phyloP scores from a whole-genome alignment of 306 rosid species.

The Vachellia collinsii region DNA sequence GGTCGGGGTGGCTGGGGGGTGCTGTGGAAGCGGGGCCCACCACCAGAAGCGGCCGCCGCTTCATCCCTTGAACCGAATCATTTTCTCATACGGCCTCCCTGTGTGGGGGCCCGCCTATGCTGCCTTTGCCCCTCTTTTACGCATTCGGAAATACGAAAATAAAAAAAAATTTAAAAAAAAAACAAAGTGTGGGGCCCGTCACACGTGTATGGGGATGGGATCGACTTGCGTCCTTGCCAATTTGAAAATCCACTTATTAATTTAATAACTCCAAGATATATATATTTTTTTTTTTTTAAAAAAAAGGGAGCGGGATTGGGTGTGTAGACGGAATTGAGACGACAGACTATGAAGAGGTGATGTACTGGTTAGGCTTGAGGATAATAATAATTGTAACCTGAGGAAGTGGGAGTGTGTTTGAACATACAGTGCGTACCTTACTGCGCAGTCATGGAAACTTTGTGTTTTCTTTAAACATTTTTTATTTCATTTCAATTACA shows the following conservation, averaged over 20 bases:
- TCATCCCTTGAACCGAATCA: neutral
- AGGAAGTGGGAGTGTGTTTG: too few relatives aligned
- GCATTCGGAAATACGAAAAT: neutral
- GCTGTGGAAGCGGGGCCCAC: neutral
- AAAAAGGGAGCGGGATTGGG: too few relatives aligned
- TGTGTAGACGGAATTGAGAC: too few relatives aligned
- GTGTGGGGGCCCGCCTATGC: neutral
- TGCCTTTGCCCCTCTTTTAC: neutral
- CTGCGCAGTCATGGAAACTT: too few relatives aligned
- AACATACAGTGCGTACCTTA: too few relatives aligned
- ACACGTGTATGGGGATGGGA: neutral
- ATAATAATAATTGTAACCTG: too few relatives aligned
- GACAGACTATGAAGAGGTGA: too few relatives aligned
- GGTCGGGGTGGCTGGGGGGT: neutral
- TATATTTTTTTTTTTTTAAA: too few relatives aligned
- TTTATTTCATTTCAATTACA: too few relatives aligned
- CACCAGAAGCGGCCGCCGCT: conserved; percentile 13
- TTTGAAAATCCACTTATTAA: neutral
- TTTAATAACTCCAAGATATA: neutral
- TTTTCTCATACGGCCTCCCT: neutral
- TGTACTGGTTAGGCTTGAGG: too few relatives aligned
- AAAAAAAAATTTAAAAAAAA: too few relatives aligned
- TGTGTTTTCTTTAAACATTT: too few relatives aligned
- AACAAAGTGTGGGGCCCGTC: neutral
- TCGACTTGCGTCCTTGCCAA: neutral